These are phyloP conservation scores for Fraxinus velutina DNA, from an alignment of 305 asterid genomes.

Conservation along the genomic window DNA sequence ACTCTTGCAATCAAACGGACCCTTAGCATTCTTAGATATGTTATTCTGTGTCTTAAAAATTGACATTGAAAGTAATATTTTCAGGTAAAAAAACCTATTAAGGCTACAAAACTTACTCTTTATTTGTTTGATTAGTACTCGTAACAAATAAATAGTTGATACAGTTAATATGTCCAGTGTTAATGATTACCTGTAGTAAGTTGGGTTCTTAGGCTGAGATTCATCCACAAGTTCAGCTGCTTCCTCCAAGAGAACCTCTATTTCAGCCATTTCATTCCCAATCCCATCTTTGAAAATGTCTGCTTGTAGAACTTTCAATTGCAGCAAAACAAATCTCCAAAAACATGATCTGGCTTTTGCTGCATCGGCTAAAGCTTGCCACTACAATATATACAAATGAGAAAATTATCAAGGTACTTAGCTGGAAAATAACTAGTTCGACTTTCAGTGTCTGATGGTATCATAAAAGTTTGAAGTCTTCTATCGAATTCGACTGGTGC, in stretches of 20 bases:
- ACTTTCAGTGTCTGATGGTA: slow-evolving; percentile 14
- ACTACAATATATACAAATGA: slow-evolving; percentile 50
- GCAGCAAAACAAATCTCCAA: slow-evolving; percentile 94
- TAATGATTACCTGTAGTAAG: slow-evolving; percentile 74
- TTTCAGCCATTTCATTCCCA: slow-evolving; percentile 85
- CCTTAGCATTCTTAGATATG: neutral
- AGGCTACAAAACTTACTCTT: neutral
- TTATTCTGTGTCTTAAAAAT: neutral
- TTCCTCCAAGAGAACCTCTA: slow-evolving; percentile 86
- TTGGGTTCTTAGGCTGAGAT: slow-evolving; percentile 73
- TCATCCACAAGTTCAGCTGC: slow-evolving; percentile 98
- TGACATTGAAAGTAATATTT: neutral
- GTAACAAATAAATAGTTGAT: neutral
- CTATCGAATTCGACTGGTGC: neutral
- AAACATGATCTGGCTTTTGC: slow-evolving; percentile 75
- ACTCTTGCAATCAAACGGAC: too few species aligned
- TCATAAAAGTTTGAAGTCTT: neutral
- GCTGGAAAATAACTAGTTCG: slow-evolving; percentile 9
- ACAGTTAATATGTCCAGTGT: neutral
- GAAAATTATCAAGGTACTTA: slow-evolving; percentile 23
- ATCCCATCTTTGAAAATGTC: slow-evolving; percentile 59
- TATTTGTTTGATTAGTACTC: neutral
- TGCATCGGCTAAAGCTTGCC: slow-evolving; percentile 79
- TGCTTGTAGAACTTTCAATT: slow-evolving; percentile 61
- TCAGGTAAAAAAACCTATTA: neutral